phyloP scores from a whole-genome alignment of 2,329 filamentous ascomycete species.

The Talaromyces sp. region DNA sequence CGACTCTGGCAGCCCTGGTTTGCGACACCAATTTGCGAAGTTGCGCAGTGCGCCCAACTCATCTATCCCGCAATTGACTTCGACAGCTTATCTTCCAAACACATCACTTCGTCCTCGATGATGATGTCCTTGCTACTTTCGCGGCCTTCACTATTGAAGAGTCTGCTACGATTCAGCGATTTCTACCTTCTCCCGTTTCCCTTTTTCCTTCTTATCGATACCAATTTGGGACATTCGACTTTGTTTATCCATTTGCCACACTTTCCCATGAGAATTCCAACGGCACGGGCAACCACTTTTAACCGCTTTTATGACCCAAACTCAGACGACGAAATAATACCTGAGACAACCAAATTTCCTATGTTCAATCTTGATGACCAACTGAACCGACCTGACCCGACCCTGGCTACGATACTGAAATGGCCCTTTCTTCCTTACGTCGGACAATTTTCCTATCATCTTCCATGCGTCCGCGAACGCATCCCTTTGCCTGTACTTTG shows the following conservation, averaged over 20 bases:
- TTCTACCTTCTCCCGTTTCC: constrained; percentile 1
- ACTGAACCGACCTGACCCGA: constrained; percentile 4
- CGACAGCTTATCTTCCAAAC: constrained; percentile 4
- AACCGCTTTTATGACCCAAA: not conserved
- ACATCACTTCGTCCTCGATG: not conserved
- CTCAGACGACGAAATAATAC: not conserved
- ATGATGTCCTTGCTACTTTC: constrained; percentile 19
- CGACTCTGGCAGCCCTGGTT: constrained; percentile 12
- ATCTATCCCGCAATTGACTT: not conserved
- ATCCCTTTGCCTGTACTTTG: constrained; percentile 21
- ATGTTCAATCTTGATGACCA: constrained; percentile 16
- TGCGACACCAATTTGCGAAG: constrained; percentile 9
- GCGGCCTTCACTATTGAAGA: constrained; percentile 6
- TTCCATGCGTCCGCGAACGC: not conserved
- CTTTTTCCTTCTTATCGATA: constrained; percentile 7
- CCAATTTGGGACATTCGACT: constrained; percentile 12
- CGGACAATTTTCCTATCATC: constrained; percentile 1
- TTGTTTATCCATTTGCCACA: constrained; percentile 11
- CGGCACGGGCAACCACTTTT: constrained; percentile 15
- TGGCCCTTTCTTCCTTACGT: constrained; percentile 9
- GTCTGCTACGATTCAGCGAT: constrained; percentile 15
- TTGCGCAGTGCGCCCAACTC: constrained; percentile 10
- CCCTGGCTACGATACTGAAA: constrained; percentile 3
- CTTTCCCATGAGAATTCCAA: constrained; percentile 26
- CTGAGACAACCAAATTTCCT: constrained; percentile 5